These are phyloP conservation scores for Tricholoma matsutake DNA, from an alignment of 768 basidiomycete species.

Conservation along the genomic window DNA sequence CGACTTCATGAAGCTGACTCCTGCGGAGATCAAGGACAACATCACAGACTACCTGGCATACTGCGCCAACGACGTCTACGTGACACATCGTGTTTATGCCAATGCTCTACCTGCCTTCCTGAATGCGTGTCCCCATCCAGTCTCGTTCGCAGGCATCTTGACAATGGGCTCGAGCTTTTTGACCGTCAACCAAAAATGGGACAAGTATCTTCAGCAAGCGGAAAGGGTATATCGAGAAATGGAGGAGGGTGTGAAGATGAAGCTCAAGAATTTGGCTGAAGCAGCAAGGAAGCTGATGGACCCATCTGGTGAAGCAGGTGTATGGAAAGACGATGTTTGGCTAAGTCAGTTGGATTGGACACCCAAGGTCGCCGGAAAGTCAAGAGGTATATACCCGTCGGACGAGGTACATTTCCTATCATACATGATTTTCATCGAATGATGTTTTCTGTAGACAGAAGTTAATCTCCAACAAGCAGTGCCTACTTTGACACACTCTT, in stretches of 20 bases:
- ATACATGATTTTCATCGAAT: background rate
- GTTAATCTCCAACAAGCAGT: background rate
- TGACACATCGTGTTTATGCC: slow-evolving; percentile 79
- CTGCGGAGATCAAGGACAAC: slow-evolving; percentile 59
- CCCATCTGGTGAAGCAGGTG: slow-evolving; percentile 17
- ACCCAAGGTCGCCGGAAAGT: slow-evolving; percentile 73
- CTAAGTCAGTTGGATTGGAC: slow-evolving; percentile 93
- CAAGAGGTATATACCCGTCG: slow-evolving; percentile 50
- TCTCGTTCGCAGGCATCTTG: slow-evolving; percentile 86
- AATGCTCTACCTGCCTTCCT: slow-evolving; percentile 81
- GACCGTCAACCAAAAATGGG: slow-evolving; percentile 89
- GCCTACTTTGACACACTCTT: background rate
- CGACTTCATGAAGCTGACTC: slow-evolving; percentile 70
- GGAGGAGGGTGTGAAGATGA: slow-evolving; percentile 73
- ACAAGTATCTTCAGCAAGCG: slow-evolving; percentile 73
- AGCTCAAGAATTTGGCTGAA: slow-evolving; percentile 65
- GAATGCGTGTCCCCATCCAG: slow-evolving; percentile 83
- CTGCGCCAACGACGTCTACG: slow-evolving; percentile 80
- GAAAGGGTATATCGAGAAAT: slow-evolving; percentile 69
- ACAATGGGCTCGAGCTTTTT: slow-evolving; percentile 92
- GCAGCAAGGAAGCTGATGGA: slow-evolving; percentile 63
- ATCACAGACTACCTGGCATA: slow-evolving; percentile 78
- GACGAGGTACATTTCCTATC: slow-evolving; percentile 18
- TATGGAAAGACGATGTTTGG: slow-evolving; percentile 79
- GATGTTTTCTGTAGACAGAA: background rate